Base-by-base conservation (phyloP, 495 filamentous ascomycete species). In the Aspergillus saccharolyticus region DNA sequence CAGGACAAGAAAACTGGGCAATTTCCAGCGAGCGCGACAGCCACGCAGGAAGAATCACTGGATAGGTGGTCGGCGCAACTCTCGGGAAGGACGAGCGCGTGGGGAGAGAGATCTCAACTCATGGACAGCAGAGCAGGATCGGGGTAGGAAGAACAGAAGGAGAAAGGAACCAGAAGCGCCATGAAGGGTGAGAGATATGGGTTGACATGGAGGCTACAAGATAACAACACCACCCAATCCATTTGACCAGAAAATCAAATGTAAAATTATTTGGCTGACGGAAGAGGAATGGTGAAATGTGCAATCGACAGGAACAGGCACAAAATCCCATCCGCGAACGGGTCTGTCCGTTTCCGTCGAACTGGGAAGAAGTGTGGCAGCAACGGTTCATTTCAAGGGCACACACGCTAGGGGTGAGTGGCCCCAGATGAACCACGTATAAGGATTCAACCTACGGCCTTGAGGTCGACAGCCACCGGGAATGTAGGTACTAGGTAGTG, bases 321-420 rank as follows among this genome's bases (percentile, higher is more conserved):
- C 20, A 33, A 25, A 57, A 48, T 28, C 42, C 42, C 44, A 52
- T 48, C 61, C 61, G 61, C 39, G 61, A 63, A 60, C 58, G 62
- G 62, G 22, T 55, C 33, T 55, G 52, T 33, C 62, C 62, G 58
- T 60, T 64, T 64, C 44, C 62, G 62, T 56, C 55, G 24, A 49
- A 22, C 50, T 47, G 21, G n/a, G 25, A 17, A n/a, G 22, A 19
- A 58, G 45, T 42, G 55, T 28, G 44, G 44, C n/a, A 12, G 20
- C 15, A 49, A 22, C 33, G 33, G 33, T 28, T n/a, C 47, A 28
- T 49, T 49, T 16, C 14, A 14, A 24, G 30, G 22, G 20, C 25
- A 12, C 33, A 39, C 33, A 39, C 52, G 52, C 52, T 54, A 54
- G 52, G 52, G 52, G 47, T n/a, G n/a, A n/a, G n/a, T 39, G 33